Percentiles rank a stretch among this genome's conserved stretches.
Conservation (phyloP, 192 early-diverging fungal genomes). For the Coemansia sp. region DNA sequence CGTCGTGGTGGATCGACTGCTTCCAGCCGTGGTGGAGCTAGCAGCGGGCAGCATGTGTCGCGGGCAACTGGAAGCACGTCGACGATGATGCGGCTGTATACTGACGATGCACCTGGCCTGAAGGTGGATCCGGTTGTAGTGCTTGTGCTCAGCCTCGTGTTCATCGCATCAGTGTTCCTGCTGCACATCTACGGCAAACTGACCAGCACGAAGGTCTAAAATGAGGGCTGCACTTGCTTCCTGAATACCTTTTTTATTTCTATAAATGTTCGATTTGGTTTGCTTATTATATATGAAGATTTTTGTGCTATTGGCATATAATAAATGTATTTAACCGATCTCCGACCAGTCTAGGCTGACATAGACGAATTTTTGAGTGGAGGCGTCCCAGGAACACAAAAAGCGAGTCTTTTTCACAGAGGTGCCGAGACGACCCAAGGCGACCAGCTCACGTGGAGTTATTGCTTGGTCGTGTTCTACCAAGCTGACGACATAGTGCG, state of each 20-base stretch:
- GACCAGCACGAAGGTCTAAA: conserved; percentile 66
- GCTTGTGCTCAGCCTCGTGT: conserved; percentile 91
- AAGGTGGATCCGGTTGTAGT: conserved; percentile 97
- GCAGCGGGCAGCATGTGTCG: conserved; percentile 38
- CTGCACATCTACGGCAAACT: conserved; percentile 95
- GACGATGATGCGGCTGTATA: conserved; percentile 85
- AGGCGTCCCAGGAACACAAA: conserved; percentile 56
- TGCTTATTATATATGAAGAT: neutral
- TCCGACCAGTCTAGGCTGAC: conserved; percentile 51
- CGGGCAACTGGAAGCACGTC: conserved; percentile 69
- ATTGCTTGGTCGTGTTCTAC: conserved; percentile 31
- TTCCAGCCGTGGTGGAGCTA: conserved; percentile 24
- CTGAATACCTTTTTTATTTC: too few species aligned
- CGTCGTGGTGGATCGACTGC: conserved; percentile 53
- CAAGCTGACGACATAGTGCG: conserved; percentile 64
- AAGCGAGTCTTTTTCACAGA: conserved; percentile 73
- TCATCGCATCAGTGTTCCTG: conserved; percentile 97
- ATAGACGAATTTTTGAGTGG: conserved; percentile 11
- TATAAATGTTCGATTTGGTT: too few species aligned
- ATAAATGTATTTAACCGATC: conserved; percentile 8
- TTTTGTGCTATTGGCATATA: neutral
- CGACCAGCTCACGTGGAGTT: conserved; percentile 59
- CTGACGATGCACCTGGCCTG: conserved; percentile 83
- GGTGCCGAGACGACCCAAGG: conserved; percentile 67
- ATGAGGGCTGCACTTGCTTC: too few species aligned